phyloP scores from a whole-genome alignment of 73 alveolate species.

The Loxodes magnus region DNA sequence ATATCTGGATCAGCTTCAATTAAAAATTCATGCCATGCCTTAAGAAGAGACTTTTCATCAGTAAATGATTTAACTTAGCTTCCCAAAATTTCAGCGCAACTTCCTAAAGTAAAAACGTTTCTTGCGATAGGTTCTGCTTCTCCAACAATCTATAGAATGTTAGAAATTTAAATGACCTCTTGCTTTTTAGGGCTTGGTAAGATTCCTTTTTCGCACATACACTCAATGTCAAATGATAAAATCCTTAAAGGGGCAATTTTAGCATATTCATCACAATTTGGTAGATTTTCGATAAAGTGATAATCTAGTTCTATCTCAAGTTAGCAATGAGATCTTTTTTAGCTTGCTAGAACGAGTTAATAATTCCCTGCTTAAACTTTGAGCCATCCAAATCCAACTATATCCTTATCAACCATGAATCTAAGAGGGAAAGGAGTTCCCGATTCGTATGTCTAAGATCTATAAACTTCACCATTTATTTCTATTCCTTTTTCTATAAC shows the following conservation, averaged over 20 bases:
- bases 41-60: conserved; percentile 80
- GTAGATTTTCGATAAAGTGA: conserved; percentile 52
- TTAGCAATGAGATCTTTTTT: conserved; percentile 66
- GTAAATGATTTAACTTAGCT: conserved; percentile 83
- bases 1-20: conserved; percentile 97
- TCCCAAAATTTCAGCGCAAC: conserved; percentile 97
- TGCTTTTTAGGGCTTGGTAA: conserved; percentile 80
- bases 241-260: conserved; percentile 97
- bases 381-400: conserved; percentile 95
- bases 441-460: conserved; percentile 85
- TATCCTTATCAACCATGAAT: conserved; percentile 94
- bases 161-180: conserved; percentile 93
- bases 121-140: conserved; percentile 80
- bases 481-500: conserved; percentile 57
- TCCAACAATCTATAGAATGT: conserved; percentile 84
- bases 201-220: conserved; percentile 73
- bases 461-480: conserved; percentile 29
- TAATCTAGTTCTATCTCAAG: conserved; percentile 90
- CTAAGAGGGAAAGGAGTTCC: conserved; percentile 96
- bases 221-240: conserved; percentile 97
- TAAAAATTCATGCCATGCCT: conserved; percentile 82
- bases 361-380: conserved; percentile 43
- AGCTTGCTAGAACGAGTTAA: conserved; percentile 15
- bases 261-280: conserved; percentile 79
- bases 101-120: conserved; percentile 87